Percentiles rank a stretch among this genome's conserved stretches.
phyloP scores from a whole-genome alignment of 2,329 filamentous ascomycete genomes.

The Penicillium polonicum region DNA sequence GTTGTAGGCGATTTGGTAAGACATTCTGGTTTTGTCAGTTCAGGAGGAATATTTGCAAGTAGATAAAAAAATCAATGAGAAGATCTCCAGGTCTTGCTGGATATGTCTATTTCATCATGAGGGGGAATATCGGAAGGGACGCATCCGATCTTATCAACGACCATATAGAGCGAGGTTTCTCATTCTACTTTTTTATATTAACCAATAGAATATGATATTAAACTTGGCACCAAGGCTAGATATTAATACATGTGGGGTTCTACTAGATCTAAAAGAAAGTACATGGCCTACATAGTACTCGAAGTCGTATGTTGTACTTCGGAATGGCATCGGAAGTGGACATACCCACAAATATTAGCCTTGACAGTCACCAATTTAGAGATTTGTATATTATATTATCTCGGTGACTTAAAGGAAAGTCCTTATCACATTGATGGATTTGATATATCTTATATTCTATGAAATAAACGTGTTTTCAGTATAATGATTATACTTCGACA shows the following conservation, averaged over 20 bases:
- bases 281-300: neutral
- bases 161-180: neutral
- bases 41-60: neutral
- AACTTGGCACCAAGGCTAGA: neutral
- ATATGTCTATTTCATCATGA: constrained; percentile 13
- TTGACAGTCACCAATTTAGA: neutral
- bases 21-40: constrained; percentile 25
- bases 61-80: neutral
- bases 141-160: constrained; percentile 23
- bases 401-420: neutral
- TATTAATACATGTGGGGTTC: neutral
- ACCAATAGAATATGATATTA: too few relatives aligned
- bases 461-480: neutral
- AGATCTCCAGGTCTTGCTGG: neutral
- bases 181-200: neutral
- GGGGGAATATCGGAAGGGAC: constrained; percentile 17
- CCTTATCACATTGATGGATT: neutral
- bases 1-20: constrained; percentile 34
- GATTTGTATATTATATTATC: neutral
- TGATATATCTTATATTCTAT: neutral
- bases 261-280: neutral
- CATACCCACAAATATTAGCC: neutral
- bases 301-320: neutral
- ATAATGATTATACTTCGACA: neutral
- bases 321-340: neutral